Evolutionary conservation across 2,329 filamentous ascomycete species (phyloP), one percentile per base, ranked within the genome.

Genomic region (Fusarium pseudoanthophilum): DNA sequence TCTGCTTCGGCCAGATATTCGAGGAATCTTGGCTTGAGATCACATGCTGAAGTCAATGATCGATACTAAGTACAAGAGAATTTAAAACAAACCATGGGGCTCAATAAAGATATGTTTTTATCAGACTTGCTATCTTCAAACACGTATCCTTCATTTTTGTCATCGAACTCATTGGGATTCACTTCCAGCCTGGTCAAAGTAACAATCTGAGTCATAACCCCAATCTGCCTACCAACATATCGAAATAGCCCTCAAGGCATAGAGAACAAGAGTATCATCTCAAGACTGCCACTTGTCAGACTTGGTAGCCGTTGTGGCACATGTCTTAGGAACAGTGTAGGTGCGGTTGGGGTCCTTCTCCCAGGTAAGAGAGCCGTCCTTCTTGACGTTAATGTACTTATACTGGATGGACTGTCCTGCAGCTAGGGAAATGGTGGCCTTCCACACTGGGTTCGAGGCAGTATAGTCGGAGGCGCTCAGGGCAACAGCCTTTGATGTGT

Each of bases 341-440:
- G 69, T 76, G 49, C 84, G 85, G 78, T 89, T 87, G 1, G 86
- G 85, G 56, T 92, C 91, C 55, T 82, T 84, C 83, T 94, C 92
- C 92, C 92, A 94, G 5, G 81, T 84, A 14, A 92, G 81, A 1
- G 82, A 83, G 1, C 90, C 88, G 74, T 88, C 86, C 2, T 80
- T 77, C 65, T 85, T 84, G 46, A 91, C 86, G 56, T 88, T 87
- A 75, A 94, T 87, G 78, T 89, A 94, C 83, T 94, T 93, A 80
- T 93, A 94, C 82, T 90, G 77, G 48, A 94, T 83, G 6, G 80
- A 82, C 53, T 84, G 84, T 5, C 91, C 91, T 0, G 89, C 84
- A 1, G 84, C 80, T 21, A 94, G 80, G 4, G 82, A 83, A 34
- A 93, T 78, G 0, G 87, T 87, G 1, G 80, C 85, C 51, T 82